A percentile compares a stretch with the other conserved stretches of the same genome.
phyloP scores from a whole-genome alignment of 2,329 filamentous ascomycete genomes.

The Talaromyces atroroseus region DNA sequence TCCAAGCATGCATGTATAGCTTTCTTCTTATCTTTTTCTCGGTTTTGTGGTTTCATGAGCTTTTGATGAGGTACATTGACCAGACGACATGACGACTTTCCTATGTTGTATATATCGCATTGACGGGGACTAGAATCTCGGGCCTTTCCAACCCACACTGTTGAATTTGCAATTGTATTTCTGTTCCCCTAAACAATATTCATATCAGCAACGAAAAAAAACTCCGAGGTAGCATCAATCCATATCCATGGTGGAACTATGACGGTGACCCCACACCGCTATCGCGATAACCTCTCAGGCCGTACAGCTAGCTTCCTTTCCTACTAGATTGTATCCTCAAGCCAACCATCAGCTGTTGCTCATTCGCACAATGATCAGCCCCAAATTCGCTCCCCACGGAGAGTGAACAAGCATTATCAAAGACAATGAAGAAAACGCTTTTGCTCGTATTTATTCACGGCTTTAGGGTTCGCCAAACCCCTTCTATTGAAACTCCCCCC shows the following conservation, averaged over 20 bases:
- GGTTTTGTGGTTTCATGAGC: background rate
- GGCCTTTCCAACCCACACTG: background rate
- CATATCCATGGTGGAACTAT: too few species aligned
- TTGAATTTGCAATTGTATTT: background rate
- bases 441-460: conserved; percentile 46
- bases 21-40: background rate
- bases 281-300: too few species aligned
- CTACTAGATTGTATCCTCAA: background rate
- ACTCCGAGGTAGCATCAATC: too few species aligned
- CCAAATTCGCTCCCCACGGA: conserved; percentile 5
- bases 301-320: too few species aligned
- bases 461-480: conserved; percentile 36
- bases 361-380: background rate
- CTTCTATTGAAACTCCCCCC: background rate
- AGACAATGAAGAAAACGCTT: conserved; percentile 40
- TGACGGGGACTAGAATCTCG: background rate
- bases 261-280: too few species aligned
- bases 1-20: too few species aligned
- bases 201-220: background rate
- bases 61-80: background rate
- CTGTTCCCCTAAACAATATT: background rate
- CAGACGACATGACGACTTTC: background rate
- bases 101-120: background rate
- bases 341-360: background rate
- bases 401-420: background rate